Percentiles rank a stretch among this genome's conserved stretches.
Conservation (phyloP, 441 rosid genomes). For the Aquilaria agallochum region DNA sequence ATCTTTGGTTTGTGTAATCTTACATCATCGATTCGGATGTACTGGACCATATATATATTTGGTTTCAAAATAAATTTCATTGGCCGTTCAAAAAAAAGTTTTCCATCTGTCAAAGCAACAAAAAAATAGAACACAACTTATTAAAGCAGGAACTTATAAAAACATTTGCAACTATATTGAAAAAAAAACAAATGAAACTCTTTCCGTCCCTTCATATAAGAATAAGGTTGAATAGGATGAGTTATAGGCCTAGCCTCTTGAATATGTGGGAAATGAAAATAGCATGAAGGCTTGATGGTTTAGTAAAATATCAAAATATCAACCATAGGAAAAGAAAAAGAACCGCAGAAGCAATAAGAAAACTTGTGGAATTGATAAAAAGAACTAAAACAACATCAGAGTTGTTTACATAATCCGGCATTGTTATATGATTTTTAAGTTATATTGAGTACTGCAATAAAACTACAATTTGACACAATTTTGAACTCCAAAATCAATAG, state of each 20-base stretch:
- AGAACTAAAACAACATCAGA: no score
- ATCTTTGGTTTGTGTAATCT: no score
- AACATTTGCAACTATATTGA: background rate
- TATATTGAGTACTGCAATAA: no score
- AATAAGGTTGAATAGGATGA: constrained; percentile 97
- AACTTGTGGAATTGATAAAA: constrained; percentile 92
- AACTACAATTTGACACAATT: no score
- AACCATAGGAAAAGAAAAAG: background rate
- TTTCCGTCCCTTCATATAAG: constrained; percentile 84
- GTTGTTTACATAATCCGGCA: no score
- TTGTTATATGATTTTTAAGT: no score
- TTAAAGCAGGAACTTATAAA: background rate
- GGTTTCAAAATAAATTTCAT: no score
- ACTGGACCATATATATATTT: no score
- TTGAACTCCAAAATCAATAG: no score
- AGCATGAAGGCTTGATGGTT: background rate
- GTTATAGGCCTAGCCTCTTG: constrained; percentile 99
- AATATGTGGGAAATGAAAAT: constrained; percentile 12
- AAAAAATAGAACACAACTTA: constrained; percentile 19
- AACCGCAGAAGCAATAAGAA: constrained; percentile 5
- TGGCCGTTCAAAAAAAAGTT: constrained; percentile 42
- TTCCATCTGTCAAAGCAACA: constrained; percentile 71
- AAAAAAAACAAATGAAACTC: background rate
- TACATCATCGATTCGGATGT: no score
- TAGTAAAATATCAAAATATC: background rate